phyloP scores from a whole-genome alignment of 257 asterid species.

The Solanum dulcamara region DNA sequence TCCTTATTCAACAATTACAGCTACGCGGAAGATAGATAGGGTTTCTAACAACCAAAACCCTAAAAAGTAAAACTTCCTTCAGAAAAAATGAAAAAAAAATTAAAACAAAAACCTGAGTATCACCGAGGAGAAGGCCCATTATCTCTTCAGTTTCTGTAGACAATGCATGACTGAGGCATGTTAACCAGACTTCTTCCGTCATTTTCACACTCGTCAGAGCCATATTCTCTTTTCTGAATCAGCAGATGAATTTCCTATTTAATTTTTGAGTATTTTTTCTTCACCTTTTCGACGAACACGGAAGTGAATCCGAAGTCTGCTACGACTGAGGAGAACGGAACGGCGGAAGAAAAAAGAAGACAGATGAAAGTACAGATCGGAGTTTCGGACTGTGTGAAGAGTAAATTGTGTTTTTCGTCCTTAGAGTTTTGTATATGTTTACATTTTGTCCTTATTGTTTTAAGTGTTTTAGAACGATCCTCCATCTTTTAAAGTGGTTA shows the following conservation, averaged over 20 bases:
- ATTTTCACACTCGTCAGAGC: conserved; percentile 86
- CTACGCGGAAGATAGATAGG: background rate
- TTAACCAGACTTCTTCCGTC: conserved; percentile 98
- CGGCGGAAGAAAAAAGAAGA: background rate
- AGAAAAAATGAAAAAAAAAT: background rate
- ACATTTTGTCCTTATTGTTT: background rate
- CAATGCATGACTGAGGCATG: conserved; percentile 98
- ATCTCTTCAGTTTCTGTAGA: conserved; percentile 99
- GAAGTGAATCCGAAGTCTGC: background rate
- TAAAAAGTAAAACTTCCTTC: background rate
- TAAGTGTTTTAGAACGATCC: background rate
- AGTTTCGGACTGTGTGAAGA: background rate
- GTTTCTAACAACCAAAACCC: background rate
- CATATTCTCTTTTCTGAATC: conserved; percentile 26
- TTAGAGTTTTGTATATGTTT: background rate
- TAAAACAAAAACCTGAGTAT: conserved; percentile 51
- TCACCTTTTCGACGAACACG: background rate
- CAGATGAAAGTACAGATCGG: background rate
- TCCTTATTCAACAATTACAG: background rate
- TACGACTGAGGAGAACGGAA: background rate
- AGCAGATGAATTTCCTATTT: background rate
- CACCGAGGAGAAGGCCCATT: conserved; percentile 99
- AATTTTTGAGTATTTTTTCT: background rate
- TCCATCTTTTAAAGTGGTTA: background rate
- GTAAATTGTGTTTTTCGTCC: background rate